phyloP scores from a whole-genome alignment of 2,329 filamentous ascomycete genomes.

The Hirsutella minnesotensis region DNA sequence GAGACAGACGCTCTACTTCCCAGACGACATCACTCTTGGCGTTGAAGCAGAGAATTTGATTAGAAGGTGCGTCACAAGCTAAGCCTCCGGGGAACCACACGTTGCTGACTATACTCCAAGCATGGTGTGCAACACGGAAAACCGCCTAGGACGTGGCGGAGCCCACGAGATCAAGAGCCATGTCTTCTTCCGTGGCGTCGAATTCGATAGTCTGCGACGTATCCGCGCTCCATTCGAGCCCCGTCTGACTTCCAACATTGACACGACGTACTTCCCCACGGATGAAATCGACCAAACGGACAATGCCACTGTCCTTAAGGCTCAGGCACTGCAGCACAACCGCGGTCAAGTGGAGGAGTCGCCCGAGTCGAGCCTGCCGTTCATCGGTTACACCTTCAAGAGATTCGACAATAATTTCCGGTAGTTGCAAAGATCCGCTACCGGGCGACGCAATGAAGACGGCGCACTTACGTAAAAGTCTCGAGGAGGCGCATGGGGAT shows the following conservation, averaged over 20 bases:
- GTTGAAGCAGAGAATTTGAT: conserved; percentile 87
- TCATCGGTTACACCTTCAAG: conserved; percentile 63
- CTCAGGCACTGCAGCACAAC: conserved; percentile 63
- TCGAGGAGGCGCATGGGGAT: no score
- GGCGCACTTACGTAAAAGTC: no score
- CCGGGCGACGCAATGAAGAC: no score
- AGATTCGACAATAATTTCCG: conserved; percentile 70
- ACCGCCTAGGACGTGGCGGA: conserved; percentile 77
- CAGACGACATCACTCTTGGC: conserved; percentile 83
- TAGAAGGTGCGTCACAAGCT: conserved; percentile 52
- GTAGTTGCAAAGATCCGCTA: conserved; percentile 15
- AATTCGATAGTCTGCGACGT: conserved; percentile 83
- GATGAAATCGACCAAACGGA: conserved; percentile 98
- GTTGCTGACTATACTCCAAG: conserved; percentile 30
- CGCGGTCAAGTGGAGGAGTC: conserved; percentile 60
- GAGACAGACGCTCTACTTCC: conserved; percentile 91
- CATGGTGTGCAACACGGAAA: conserved; percentile 86
- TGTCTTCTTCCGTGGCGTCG: conserved; percentile 91
- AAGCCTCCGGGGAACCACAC: not conserved
- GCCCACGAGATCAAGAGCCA: conserved; percentile 89
- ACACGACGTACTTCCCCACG: conserved; percentile 97
- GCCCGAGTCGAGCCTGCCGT: conserved; percentile 90
- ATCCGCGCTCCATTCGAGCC: conserved; percentile 96
- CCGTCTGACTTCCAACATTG: conserved; percentile 81
- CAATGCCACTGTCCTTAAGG: conserved; percentile 75